Percentiles rank a stretch among this genome's conserved stretches.
These are phyloP conservation scores for Termitomyces sp. DNA, from an alignment of 1,284 basidiomycete genomes.

Conservation along the genomic window DNA sequence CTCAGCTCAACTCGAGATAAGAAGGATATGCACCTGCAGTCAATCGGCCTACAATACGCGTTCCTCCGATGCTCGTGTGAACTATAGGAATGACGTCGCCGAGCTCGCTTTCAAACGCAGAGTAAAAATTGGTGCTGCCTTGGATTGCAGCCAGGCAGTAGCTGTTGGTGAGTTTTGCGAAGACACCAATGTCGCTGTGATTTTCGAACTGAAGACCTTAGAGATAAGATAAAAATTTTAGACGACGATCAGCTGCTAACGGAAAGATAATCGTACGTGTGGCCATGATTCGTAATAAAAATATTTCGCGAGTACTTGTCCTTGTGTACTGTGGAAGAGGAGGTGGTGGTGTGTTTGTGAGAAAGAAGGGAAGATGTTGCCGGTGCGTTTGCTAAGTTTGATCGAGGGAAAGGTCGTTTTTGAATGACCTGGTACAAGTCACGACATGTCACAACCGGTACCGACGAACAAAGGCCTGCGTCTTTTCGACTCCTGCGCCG, in stretches of 20 bases:
- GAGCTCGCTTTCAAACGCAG: constrained; percentile 93
- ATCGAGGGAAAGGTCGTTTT: constrained; percentile 2
- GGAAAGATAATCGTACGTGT: constrained; percentile 46
- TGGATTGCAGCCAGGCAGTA: constrained; percentile 92
- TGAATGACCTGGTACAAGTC: constrained; percentile 10
- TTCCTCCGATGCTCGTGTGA: constrained; percentile 94
- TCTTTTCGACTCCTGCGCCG: not conserved
- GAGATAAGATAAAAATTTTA: constrained; percentile 14
- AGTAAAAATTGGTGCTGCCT: constrained; percentile 98
- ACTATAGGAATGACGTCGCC: constrained; percentile 94
- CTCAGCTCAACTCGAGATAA: not conserved
- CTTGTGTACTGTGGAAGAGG: not conserved
- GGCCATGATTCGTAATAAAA: constrained; percentile 41
- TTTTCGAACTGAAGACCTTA: constrained; percentile 93
- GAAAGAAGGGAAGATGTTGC: constrained; percentile 9
- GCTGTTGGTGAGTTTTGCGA: constrained; percentile 92
- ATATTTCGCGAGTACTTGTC: not conserved
- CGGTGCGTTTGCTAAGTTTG: constrained; percentile 1
- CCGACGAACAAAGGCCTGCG: not conserved
- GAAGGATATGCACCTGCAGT: constrained; percentile 67
- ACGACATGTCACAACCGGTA: constrained; percentile 15
- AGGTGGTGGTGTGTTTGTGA: not conserved
- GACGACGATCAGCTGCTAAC: not conserved
- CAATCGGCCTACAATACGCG: constrained; percentile 89
- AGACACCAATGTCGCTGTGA: constrained; percentile 93